Percentiles rank a stretch among this genome's conserved stretches.
These are phyloP conservation scores for Bauhinia variegata DNA, from an alignment of 306 rosid genomes.

Conservation along the genomic window DNA sequence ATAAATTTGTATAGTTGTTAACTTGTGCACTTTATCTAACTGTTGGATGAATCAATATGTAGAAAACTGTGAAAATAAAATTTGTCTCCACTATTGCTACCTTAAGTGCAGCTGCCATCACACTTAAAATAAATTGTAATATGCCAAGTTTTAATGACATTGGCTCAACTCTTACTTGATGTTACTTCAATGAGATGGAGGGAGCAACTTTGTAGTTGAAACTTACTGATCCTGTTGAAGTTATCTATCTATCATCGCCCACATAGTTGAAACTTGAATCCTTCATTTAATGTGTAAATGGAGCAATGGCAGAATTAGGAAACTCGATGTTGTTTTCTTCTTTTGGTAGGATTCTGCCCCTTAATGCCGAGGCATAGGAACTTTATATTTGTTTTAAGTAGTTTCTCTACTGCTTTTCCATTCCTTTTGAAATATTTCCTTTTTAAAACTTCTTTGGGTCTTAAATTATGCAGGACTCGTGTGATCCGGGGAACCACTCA, in stretches of 20 bases:
- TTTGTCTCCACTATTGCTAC: too few relatives aligned
- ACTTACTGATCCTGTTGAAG: not conserved
- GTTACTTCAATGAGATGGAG: too few relatives aligned
- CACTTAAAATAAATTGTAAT: not conserved
- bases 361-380: not conserved
- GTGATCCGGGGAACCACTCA: conserved; percentile 83
- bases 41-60: not conserved
- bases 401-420: conserved; percentile 13
- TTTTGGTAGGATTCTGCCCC: not conserved
- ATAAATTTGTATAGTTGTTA: not conserved
- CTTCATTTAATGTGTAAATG: conserved; percentile 1
- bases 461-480: conserved; percentile 65
- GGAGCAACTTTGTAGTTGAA: not conserved
- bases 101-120: too few relatives aligned
- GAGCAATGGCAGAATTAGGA: conserved; percentile 10
- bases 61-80: too few relatives aligned
- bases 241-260: not conserved
- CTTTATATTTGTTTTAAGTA: conserved; percentile 1
- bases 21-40: not conserved
- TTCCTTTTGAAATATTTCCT: conserved; percentile 17
- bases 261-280: not conserved
- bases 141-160: not conserved
- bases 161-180: not conserved
- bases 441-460: conserved; percentile 27
- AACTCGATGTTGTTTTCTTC: not conserved